Conservation (phyloP, 805 yeast genomes). For the Candida ascalaphidarum region DNA sequence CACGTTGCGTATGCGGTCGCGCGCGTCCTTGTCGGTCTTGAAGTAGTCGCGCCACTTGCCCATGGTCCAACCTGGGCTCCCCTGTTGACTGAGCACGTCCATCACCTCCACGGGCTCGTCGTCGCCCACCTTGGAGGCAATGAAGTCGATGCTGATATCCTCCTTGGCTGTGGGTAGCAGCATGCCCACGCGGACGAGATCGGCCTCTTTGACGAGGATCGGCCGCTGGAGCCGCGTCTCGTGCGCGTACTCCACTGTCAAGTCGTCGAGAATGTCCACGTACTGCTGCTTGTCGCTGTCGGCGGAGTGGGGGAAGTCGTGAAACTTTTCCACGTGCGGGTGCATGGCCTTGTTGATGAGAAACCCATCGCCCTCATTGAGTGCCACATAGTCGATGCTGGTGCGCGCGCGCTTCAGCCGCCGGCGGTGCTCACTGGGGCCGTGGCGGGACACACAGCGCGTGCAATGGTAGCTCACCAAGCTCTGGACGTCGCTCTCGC, state of each 20-base stretch:
- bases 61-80: conserved; percentile 59
- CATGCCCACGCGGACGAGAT: conserved; percentile 33
- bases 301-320: conserved; percentile 1
- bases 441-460: conserved; percentile 34
- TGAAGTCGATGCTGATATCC: conserved; percentile 43
- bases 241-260: conserved; percentile 28
- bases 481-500: conserved; percentile 18
- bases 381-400: conserved; percentile 67
- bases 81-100: conserved; percentile 81
- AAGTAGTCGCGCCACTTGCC: conserved; percentile 71
- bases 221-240: conserved; percentile 33
- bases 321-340: conserved; percentile 38
- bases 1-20: conserved; percentile 71
- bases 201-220: conserved; percentile 28
- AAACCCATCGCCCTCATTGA: conserved; percentile 61
- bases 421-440: conserved; percentile 43
- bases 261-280: conserved; percentile 18
- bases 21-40: conserved; percentile 26
- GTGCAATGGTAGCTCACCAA: conserved; percentile 49
- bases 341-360: conserved; percentile 39
- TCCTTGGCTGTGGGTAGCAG: conserved; percentile 36
- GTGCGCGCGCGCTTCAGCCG: conserved; percentile 43
- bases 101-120: conserved; percentile 68
- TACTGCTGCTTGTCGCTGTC: conserved; percentile 1
- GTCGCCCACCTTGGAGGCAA: conserved; percentile 53